phyloP scores from a whole-genome alignment of 768 basidiomycete genomes.

The Naganishia randhawae region DNA sequence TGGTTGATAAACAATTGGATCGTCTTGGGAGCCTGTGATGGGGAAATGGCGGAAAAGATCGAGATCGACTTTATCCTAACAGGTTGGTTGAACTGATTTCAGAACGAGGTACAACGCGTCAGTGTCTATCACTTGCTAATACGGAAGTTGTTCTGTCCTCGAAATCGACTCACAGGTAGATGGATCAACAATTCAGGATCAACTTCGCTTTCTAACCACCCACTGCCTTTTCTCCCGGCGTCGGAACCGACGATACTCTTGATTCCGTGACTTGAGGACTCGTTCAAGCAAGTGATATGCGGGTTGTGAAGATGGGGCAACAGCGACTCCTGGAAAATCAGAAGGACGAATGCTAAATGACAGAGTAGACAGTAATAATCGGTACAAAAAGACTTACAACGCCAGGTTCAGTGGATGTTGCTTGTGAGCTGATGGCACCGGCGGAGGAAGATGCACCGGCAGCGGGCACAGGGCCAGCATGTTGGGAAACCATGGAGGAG shows the following conservation, averaged over 20 bases:
- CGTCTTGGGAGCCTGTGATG: constrained; percentile 45
- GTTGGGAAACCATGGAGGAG: constrained; percentile 40
- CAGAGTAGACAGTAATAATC: neutral
- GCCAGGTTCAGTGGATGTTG: constrained; percentile 25
- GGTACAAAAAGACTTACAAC: constrained; percentile 16
- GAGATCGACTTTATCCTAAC: constrained; percentile 46
- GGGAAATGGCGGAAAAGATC: constrained; percentile 44
- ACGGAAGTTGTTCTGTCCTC: neutral
- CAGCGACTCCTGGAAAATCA: constrained; percentile 38
- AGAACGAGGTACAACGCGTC: neutral
- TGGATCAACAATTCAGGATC: constrained; percentile 48
- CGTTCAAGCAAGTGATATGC: constrained; percentile 49
- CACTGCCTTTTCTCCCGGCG: constrained; percentile 41
- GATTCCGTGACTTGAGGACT: constrained; percentile 44
- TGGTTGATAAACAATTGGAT: constrained; percentile 51
- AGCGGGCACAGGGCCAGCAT: constrained; percentile 45
- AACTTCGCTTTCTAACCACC: constrained; percentile 50
- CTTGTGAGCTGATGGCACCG: constrained; percentile 30
- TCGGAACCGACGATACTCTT: constrained; percentile 45
- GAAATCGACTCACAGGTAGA: constrained; percentile 37
- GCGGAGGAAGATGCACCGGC: constrained; percentile 31
- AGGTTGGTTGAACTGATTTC: constrained; percentile 43
- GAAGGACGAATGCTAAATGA: neutral
- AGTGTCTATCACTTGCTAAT: neutral
- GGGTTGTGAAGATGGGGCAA: constrained; percentile 44